A percentile compares a stretch with the other conserved stretches of the same genome.
phyloP scores from a whole-genome alignment of 495 filamentous ascomycete genomes.

The Patellaria atrata region DNA sequence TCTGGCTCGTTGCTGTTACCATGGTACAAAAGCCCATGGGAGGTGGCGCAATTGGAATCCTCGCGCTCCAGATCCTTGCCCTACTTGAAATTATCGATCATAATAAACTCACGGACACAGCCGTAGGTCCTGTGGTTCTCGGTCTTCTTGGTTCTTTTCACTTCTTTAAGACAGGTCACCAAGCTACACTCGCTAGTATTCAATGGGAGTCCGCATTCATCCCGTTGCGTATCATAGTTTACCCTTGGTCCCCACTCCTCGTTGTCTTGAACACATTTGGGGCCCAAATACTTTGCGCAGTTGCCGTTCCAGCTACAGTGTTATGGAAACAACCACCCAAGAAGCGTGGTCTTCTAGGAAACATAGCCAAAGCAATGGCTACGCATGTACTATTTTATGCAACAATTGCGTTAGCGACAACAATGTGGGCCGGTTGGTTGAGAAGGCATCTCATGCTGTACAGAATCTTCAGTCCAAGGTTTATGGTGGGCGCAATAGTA shows the following conservation, averaged over 20 bases:
- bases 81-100: constrained; percentile 79
- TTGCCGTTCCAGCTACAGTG: constrained; percentile 63
- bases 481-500: constrained; percentile 66
- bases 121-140: constrained; percentile 72
- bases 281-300: constrained; percentile 66
- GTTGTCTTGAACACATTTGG: constrained; percentile 80
- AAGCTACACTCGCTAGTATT: constrained; percentile 72
- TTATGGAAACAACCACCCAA: constrained; percentile 66
- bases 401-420: constrained; percentile 65
- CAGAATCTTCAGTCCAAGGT: constrained; percentile 83
- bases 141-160: constrained; percentile 78
- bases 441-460: constrained; percentile 92
- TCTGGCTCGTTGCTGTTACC: constrained; percentile 57
- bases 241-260: constrained; percentile 76
- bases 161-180: constrained; percentile 97
- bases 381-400: constrained; percentile 71
- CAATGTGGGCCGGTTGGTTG: constrained; percentile 74
- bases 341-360: constrained; percentile 46
- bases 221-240: constrained; percentile 62
- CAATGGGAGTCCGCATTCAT: constrained; percentile 98
- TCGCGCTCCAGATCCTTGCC: constrained; percentile 73
- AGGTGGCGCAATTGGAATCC: constrained; percentile 60
- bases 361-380: constrained; percentile 50
- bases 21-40: constrained; percentile 94
- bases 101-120: constrained; percentile 48